Conservation (phyloP, 306 rosid genomes). For the Cajanus cajan region DNA sequence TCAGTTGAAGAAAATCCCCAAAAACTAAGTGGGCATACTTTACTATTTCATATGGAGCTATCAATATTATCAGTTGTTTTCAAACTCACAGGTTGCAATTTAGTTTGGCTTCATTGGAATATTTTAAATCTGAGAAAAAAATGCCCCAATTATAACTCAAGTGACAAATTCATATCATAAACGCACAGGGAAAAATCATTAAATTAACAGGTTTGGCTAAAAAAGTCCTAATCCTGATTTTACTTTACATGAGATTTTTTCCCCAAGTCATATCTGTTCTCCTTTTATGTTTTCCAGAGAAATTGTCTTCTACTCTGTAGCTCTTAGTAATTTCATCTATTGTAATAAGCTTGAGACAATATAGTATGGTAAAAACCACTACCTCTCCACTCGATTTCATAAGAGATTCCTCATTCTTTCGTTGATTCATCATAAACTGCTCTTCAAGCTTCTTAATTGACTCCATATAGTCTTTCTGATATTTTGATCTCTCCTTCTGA, state of each 20-base stretch:
- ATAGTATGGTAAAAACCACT: slow-evolving; percentile 17
- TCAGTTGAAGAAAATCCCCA: neutral
- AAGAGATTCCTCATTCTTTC: slow-evolving; percentile 48
- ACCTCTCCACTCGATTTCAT: slow-evolving; percentile 44
- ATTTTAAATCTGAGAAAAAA: neutral
- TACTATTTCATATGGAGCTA: slow-evolving; percentile 12
- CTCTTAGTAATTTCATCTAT: neutral
- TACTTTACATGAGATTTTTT: neutral
- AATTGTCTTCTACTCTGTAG: neutral
- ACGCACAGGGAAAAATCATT: neutral
- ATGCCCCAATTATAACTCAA: neutral
- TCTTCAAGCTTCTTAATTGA: slow-evolving; percentile 92
- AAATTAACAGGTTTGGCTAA: neutral
- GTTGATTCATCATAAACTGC: slow-evolving; percentile 61
- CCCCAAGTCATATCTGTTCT: neutral
- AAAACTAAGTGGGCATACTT: neutral
- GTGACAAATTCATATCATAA: neutral
- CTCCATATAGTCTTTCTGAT: slow-evolving; percentile 86
- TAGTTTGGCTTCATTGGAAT: neutral
- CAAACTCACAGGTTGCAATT: neutral
- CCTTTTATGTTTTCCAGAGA: slow-evolving; percentile 19
- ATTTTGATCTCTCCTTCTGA: slow-evolving; percentile 81
- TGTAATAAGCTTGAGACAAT: neutral
- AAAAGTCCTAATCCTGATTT: slow-evolving; percentile 3
- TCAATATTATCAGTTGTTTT: neutral